Evolutionary conservation across 2,329 filamentous ascomycete genomes (phyloP), one percentile per base, ranked within the genome.

Genomic region (Cordyceps cateniannulata): DNA sequence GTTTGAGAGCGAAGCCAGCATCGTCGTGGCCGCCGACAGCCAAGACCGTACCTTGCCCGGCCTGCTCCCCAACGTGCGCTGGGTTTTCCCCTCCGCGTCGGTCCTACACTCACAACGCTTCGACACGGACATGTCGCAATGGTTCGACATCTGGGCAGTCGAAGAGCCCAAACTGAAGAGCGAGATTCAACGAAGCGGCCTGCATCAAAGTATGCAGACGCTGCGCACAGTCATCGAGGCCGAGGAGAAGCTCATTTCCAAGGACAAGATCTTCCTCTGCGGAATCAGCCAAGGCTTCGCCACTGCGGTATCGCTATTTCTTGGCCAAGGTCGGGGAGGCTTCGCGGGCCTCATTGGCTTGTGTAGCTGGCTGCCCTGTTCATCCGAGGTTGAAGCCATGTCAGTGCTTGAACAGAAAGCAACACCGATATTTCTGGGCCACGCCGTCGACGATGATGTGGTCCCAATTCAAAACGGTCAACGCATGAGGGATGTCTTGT

Each of bases 1-100:
- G 18, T 75, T 81, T 25, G 74, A 59, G n/a, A 59, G 56, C 22
- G 56, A 59, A 32, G 56, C 35, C 18, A 59, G 45, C n/a, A 2
- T 12, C n/a, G 27, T 8, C 54, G 12, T n/a, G 18, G n/a, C 27
- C 27, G 7, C 45, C 9, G 24, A 22, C 20, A 16, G 4, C 8
- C 42, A 49, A 12, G 56, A 50, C 35, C 47, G 35, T 24, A 59
- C 56, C 14, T 18, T 59, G 32, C 45, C 22, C 12, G 56, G 10
- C 18, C 24, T 50, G 24, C 45, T 59, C 4, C 47, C 47, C 22
- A 24, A 22, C 8, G 32, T 2, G 32, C 56, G 56, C 56, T 59
- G 56, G 47, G 56, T 59, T 8, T 59, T 59, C 6, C 56, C 56
- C 5, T 7, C 32, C 5, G 56, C 56, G 38, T 22, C 56, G 18